Evolutionary conservation across 129 eudicot genomes (phyloP), one percentile per base, ranked within the genome.

Genomic region (Lonicera japonica): DNA sequence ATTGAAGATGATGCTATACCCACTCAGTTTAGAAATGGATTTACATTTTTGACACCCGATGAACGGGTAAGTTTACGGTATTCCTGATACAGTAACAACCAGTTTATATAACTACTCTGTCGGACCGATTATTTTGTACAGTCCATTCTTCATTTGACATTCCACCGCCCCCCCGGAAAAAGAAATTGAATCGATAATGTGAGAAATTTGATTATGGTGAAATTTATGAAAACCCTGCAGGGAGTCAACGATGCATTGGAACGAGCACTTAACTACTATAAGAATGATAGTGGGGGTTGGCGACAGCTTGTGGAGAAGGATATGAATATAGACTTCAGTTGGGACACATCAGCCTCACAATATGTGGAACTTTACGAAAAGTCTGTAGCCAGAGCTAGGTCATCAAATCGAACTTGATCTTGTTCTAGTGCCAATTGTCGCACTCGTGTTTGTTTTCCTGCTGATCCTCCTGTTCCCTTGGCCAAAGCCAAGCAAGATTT

Each of bases 281-380:
- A 61, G 40, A 85, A 60, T 34, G 64, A 82, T 60, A 61, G 34
- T 47, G 79, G 87, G 61, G 65, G 86, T 70, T 92, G 99, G 99
- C 73, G 66, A 70, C 68, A 78, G 67, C 87, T 92, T 61, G 89
- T 88, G 67, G 84, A 78, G 56, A 92, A 80, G 74, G 95, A 69
- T 65, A 92, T 92, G 99, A 72, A 43, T 68, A 84, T 92, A 69
- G 99, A 92, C 70, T 92, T 92, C 73, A 88, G 99, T 67, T 92
- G 99, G 99, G 96, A 92, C 65, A 65, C 88, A 36, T 92, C 99
- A 52, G 86, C 99, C 25, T 69, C 77, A 46, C 82, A 76, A 45
- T 92, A 92, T 21, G 99, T 82, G 77, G 91, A 87, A 75, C 95
- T 92, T 34, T 92, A 92, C 60, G 62, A 29, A 15, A 87, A 73